These are phyloP conservation scores for Cyclocybe aegerita DNA, from an alignment of 768 basidiomycete genomes.

Conservation along the genomic window DNA sequence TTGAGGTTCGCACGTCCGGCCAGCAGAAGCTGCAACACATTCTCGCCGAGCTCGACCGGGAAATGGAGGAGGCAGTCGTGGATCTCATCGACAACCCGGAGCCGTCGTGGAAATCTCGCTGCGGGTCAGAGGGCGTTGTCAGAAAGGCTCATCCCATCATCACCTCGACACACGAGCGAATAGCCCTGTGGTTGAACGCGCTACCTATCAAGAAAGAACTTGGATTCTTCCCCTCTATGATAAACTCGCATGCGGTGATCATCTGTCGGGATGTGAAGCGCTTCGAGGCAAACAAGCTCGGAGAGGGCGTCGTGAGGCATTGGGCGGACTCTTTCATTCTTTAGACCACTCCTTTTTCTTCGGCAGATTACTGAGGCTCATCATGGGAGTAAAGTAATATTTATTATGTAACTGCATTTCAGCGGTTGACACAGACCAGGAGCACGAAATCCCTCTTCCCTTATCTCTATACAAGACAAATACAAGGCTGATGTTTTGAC, in stretches of 20 bases:
- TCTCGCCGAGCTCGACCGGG: constrained; percentile 55
- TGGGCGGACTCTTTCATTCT: constrained; percentile 63
- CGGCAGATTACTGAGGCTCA: no score
- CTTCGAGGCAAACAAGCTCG: constrained; percentile 56
- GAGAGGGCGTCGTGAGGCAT: constrained; percentile 67
- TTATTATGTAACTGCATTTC: no score
- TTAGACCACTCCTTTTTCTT: constrained; percentile 3
- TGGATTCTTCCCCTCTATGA: constrained; percentile 59
- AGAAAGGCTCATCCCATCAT: constrained; percentile 44
- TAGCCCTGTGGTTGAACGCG: constrained; percentile 60
- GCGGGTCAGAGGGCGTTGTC: constrained; percentile 2
- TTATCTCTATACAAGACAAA: no score
- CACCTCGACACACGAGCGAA: constrained; percentile 53
- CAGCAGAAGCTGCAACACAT: constrained; percentile 54
- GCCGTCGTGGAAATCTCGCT: constrained; percentile 20
- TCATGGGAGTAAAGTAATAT: no score
- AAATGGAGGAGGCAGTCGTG: constrained; percentile 59
- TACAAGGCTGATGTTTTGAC: no score
- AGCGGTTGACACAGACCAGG: no score
- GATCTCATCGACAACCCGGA: constrained; percentile 55
- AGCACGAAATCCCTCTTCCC: no score
- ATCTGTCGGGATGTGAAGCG: constrained; percentile 65
- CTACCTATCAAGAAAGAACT: constrained; percentile 73
- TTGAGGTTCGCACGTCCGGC: constrained; percentile 38
- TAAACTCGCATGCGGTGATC: constrained; percentile 72